Evolutionary conservation across 306 rosid species (phyloP).

Genomic region (Dalbergia cochinchinensis): DNA sequence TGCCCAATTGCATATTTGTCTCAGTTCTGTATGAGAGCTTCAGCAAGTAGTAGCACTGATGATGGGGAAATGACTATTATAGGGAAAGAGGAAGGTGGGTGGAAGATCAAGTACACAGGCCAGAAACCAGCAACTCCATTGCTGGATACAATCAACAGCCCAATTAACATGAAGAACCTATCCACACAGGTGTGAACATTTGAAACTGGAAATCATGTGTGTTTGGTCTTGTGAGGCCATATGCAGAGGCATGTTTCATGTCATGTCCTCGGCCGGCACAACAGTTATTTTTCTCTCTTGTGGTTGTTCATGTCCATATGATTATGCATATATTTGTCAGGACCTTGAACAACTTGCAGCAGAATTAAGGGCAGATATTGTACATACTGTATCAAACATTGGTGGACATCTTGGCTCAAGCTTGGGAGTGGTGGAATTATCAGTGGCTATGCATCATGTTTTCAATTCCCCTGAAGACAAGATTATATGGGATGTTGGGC

Average conservation of each 20-base stretch:
- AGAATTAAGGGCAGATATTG: conserved; percentile 76
- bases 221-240: conserved; percentile 1
- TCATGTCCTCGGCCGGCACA: not conserved
- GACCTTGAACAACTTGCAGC: conserved; percentile 79
- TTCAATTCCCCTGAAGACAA: conserved; percentile 74
- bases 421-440: conserved; percentile 80
- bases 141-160: conserved; percentile 74
- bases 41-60: conserved; percentile 43
- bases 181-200: conserved; percentile 55
- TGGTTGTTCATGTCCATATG: not conserved
- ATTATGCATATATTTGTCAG: conserved; percentile 46
- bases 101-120: conserved; percentile 60
- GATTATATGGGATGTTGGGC: conserved; percentile 90
- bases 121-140: conserved; percentile 74
- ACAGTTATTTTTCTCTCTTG: not conserved
- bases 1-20: conserved; percentile 4
- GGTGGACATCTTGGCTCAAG: conserved; percentile 90
- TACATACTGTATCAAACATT: conserved; percentile 57
- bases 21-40: conserved; percentile 62
- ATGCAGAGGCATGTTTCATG: not conserved
- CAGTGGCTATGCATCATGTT: conserved; percentile 79
- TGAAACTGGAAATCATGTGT: not conserved
- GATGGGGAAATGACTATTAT: conserved; percentile 49
- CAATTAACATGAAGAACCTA: conserved; percentile 78
- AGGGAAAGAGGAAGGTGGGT: conserved; percentile 53